Evolutionary conservation across 257 asterid species (phyloP).

Genomic region (Solanum appendiculatum): DNA sequence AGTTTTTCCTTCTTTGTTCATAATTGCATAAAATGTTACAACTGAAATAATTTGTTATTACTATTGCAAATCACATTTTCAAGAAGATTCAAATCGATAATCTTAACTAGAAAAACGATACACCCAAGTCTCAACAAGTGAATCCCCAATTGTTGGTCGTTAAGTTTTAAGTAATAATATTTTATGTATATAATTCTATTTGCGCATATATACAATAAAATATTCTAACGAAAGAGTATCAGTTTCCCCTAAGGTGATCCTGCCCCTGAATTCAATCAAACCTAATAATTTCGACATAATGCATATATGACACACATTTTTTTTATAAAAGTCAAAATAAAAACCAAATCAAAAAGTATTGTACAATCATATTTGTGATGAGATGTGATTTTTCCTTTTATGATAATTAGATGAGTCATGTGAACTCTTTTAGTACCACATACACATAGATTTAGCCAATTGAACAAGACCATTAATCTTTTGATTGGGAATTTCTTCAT

Average conservation of each 20-base stretch:
- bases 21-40: too few relatives aligned
- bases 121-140: too few relatives aligned
- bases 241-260: not conserved
- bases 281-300: not conserved
- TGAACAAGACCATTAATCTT: not conserved
- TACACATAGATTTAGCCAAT: not conserved
- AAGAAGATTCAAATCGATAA: too few relatives aligned
- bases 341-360: not conserved
- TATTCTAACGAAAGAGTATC: not conserved
- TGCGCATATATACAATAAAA: not conserved
- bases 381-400: not conserved
- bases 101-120: too few relatives aligned
- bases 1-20: too few relatives aligned
- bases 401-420: not conserved
- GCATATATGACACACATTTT: not conserved
- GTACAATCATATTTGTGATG: not conserved
- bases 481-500: not conserved
- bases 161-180: too few relatives aligned
- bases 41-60: too few relatives aligned
- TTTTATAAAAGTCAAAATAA: not conserved
- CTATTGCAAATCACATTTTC: too few relatives aligned
- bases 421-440: not conserved
- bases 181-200: not conserved
- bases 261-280: not conserved
- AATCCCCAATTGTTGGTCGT: too few relatives aligned